phyloP scores from a whole-genome alignment of 2,329 filamentous ascomycete genomes.

The Elsinoe perseae region DNA sequence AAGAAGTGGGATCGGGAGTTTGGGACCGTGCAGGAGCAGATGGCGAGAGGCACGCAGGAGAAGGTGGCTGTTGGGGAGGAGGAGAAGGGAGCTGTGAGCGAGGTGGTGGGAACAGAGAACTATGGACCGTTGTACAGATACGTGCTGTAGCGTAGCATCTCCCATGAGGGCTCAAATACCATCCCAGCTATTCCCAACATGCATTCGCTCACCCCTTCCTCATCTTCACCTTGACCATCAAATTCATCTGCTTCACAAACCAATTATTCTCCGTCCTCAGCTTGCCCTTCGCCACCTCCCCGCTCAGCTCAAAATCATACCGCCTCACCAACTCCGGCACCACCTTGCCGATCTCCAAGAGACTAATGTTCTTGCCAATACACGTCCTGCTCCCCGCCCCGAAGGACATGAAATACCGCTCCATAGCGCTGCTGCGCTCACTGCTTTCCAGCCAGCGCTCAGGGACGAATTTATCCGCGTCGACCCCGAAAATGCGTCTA shows the following conservation, averaged over 20 bases:
- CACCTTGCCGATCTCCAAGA: slow-evolving; percentile 27
- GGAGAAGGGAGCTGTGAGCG: slow-evolving; percentile 18
- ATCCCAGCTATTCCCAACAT: neutral
- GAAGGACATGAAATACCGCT: slow-evolving; percentile 24
- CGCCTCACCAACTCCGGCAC: slow-evolving; percentile 24
- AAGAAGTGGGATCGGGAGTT: slow-evolving; percentile 47
- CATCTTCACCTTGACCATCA: slow-evolving; percentile 3
- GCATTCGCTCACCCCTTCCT: neutral
- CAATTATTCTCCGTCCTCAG: slow-evolving; percentile 14
- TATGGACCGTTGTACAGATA: slow-evolving; percentile 26
- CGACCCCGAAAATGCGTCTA: slow-evolving; percentile 31
- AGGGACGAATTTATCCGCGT: slow-evolving; percentile 36
- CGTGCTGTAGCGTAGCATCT: slow-evolving; percentile 21
- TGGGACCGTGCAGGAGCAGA: slow-evolving; percentile 27
- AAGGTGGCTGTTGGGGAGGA: slow-evolving; percentile 2
- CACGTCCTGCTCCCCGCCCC: slow-evolving; percentile 32
- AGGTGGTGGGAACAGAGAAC: slow-evolving; percentile 22
- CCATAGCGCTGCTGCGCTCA: slow-evolving; percentile 19
- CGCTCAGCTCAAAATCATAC: slow-evolving; percentile 19
- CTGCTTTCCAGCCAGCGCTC: slow-evolving; percentile 39
- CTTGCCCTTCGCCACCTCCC: neutral
- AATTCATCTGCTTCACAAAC: slow-evolving; percentile 13
- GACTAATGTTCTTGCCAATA: slow-evolving; percentile 28
- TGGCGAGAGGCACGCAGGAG: slow-evolving; percentile 19
- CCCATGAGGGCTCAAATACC: too few species aligned